Evolutionary conservation across 148 eudicot species (phyloP), one percentile per base, ranked within the genome.

Genomic region (Cornus florida): DNA sequence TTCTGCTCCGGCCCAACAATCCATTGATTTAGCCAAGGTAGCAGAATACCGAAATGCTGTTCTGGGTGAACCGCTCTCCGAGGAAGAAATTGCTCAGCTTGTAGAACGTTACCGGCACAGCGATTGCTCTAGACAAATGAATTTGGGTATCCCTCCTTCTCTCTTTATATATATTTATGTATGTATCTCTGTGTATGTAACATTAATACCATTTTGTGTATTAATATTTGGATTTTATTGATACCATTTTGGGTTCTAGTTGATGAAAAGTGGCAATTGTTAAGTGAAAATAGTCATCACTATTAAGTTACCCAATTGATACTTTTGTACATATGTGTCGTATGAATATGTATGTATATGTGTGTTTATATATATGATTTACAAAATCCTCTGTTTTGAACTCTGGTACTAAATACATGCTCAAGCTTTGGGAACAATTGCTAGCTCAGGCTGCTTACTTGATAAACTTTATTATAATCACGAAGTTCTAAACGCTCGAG

Each of bases 61-160:
- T 24, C 82, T 89, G 33, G 99, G 98, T 12, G 88, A 89, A n/a
- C 88, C 91, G 57, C 84, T 96, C 2, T 35, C 82, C 0, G 90
- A 88, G n/a, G 86, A 88, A 10, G 98, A 93, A 53, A 81, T 88
- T 22, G 87, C 76, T 41, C 88, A 88, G 84, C 84, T 96, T 28
- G 98, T 96, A 10, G 99, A 96, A 78, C 86, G 85, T 82, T 96
- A 92, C 76, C 84, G 99, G 11, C 99, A 96, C 75, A 92, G 83
- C 72, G 91, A 93, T 83, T 96, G 98, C 77, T 81, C 84, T 72
- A 87, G 97, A 38, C 98, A 96, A 77, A 96, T 96, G 48, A 92
- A 92, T 81, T 83, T 96, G 73, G 99, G 99, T 93, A 89, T 28
- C 28, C 20, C 23, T 48, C 19, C 33, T 11, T 53, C 76, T 31